Evolutionary conservation across 1,284 basidiomycete genomes (phyloP), one percentile per base, ranked within the genome.

Genomic region (Apiotrichum domesticum): DNA sequence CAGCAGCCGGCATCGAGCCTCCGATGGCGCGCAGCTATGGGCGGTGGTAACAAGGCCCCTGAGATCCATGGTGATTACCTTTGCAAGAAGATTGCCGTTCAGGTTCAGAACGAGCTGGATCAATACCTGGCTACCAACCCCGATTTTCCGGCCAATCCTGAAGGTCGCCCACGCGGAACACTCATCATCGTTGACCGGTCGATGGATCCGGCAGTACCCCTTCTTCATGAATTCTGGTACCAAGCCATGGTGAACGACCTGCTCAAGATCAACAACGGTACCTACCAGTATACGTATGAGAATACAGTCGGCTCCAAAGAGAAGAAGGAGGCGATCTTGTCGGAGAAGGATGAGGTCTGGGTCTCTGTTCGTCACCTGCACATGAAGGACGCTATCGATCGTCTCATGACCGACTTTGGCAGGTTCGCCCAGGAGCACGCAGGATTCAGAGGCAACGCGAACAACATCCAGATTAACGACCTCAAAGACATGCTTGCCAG

Each of bases 401-500:
- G 91, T 74, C 82, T 98, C 56, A 94, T 96, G 73, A 83, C 82
- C 10, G 91, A 98, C 77, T 98, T 98, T 77, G 91, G 91, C 72
- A 85, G 87, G 71, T 97, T 98, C 70, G 81, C 94, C 67, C 85
- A 87, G 67, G 93, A 97, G 66, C 90, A 98, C 71, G 90, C 90
- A 1, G 92, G 90, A 0, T 96, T 95, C 75, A 85, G 69, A 83
- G 71, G 59, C 7, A 57, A 61, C n/a, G 87, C 86, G 13, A 8
- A 51, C 47, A 65, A 74, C n/a, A 88, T 88, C 49, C 94, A 85
- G 67, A 78, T 99, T 56, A 94, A 93, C 71, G 94, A 97, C 75
- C 94, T 99, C 88, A 96, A 97, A 74, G 95, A 98, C 70, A 97
- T 98, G 95, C 81, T 99, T 45, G 96, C 96, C 21, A 90, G 81